These are phyloP conservation scores for Mortierella sp. DNA, from an alignment of 371 early-diverging fungal species.

Conservation along the genomic window DNA sequence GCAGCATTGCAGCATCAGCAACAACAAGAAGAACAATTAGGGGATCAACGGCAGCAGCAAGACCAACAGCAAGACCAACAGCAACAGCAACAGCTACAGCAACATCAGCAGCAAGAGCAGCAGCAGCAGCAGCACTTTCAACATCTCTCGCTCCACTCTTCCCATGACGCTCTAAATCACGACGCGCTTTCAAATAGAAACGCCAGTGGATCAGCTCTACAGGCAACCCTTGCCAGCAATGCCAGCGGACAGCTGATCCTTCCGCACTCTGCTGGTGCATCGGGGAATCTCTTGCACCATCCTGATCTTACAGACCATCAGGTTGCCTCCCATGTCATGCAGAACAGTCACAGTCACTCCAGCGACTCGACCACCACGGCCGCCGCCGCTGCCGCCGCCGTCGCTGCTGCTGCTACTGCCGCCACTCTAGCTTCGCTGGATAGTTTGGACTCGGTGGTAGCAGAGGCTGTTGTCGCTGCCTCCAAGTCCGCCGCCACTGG, in stretches of 20 bases:
- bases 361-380: not conserved
- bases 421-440: constrained; percentile 16
- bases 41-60: constrained; percentile 18
- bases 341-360: constrained; percentile 2
- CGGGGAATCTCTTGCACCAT: not conserved
- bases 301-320: constrained; percentile 2
- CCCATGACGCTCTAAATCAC: constrained; percentile 2
- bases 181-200: not conserved
- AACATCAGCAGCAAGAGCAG: constrained; percentile 8
- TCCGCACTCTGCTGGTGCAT: not conserved
- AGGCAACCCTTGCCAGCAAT: not conserved
- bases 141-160: constrained; percentile 2
- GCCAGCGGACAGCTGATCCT: constrained; percentile 10
- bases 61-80: constrained; percentile 14
- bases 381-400: not conserved
- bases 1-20: constrained; percentile 16
- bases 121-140: constrained; percentile 15
- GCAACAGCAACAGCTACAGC: constrained; percentile 16
- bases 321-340: constrained; percentile 2
- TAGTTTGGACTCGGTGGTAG: constrained; percentile 29
- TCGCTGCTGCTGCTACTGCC: not conserved
- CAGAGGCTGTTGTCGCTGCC: constrained; percentile 30
- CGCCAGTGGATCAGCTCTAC: not conserved
- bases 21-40: constrained; percentile 7
- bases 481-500: constrained; percentile 11